Base-by-base conservation (phyloP, 352 stramenopile genomes). In the Globisporangium megalacanthum region DNA sequence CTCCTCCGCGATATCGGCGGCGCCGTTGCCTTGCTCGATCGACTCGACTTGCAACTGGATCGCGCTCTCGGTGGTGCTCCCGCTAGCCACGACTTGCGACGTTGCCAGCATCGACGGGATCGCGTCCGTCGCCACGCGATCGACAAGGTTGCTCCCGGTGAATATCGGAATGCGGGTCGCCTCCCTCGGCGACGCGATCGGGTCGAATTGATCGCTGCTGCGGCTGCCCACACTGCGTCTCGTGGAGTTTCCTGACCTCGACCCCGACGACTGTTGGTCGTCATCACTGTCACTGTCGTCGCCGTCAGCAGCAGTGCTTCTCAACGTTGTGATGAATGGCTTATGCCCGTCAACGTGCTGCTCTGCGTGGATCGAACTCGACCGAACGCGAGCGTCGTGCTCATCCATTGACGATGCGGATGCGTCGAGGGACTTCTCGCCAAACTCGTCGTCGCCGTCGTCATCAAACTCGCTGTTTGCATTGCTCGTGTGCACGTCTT, bases 1-100 rank as follows among this genome's bases (percentile, higher is more conserved):
- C 20, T 54, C 77, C 5, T 77, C 66, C 6, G 72, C 72, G 13
- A 60, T 62, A 37, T 69, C 53, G 10, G 61, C 55, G 3, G 54
- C 35, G 52, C 17, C 50, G 58, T 54, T 39, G 44, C 14, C 44
- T 53, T 37, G 2, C 8, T 47, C 29, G 39, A 64, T 8, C 13
- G 50, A 17, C 6, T 52, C 39, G 11, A 51, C 31, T 19, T 56
- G 49, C 29, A 46, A 20, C 41, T 53, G 17, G 35, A 54, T 58
- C 36, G 57, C 51, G 13, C 54, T 62, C 15, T 45, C 31, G 36
- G 47, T 49, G 2, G 37, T 15, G 14, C 42, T 47, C 4, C 13
- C 35, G 35, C 11, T 42, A 13, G 50, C 42, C 37, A 5, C 25
- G 11, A 14, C 17, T 35, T 20, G 36, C 25, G 36, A 29, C 14